phyloP scores from a whole-genome alignment of 768 basidiomycete species.

The Suillus brevipes region DNA sequence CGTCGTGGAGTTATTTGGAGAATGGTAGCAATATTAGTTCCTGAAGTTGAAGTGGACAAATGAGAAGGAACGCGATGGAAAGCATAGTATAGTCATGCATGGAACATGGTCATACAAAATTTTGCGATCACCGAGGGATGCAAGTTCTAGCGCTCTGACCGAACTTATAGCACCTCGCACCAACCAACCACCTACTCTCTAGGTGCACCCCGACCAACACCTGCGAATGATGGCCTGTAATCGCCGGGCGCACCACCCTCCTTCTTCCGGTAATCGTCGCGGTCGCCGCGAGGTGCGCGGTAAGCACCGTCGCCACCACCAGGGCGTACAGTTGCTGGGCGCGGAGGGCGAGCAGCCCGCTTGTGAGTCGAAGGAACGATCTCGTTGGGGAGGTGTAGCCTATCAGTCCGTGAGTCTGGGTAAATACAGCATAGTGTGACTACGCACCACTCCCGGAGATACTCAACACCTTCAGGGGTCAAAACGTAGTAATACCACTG shows the following conservation, averaged over 20 bases:
- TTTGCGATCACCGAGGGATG: constrained; percentile 16
- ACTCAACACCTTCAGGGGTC: constrained; percentile 96
- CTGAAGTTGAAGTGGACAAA: constrained; percentile 2
- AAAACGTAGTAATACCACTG: constrained; percentile 98
- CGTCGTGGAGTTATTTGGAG: constrained; percentile 47
- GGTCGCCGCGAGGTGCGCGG: constrained; percentile 84
- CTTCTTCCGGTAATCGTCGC: constrained; percentile 89
- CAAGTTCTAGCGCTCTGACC: constrained; percentile 2
- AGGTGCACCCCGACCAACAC: constrained; percentile 86
- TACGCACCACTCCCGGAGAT: constrained; percentile 83
- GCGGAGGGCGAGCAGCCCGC: constrained; percentile 86
- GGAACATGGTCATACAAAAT: constrained; percentile 28
- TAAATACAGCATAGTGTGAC: not conserved
- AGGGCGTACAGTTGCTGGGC: constrained; percentile 73
- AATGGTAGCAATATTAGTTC: constrained; percentile 9
- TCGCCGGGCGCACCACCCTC: constrained; percentile 86
- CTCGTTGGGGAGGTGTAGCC: constrained; percentile 92
- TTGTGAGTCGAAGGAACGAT: constrained; percentile 98
- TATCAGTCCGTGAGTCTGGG: constrained; percentile 27
- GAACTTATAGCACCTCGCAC: constrained; percentile 3
- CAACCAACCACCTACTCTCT: constrained; percentile 47
- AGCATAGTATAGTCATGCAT: constrained; percentile 30
- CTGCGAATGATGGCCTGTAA: constrained; percentile 85
- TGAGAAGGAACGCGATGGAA: constrained; percentile 6
- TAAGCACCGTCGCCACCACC: constrained; percentile 76